Percentiles rank a stretch among this genome's conserved stretches.
Evolutionary conservation across 768 basidiomycete genomes (phyloP).

Genomic region (Chalciporus chontae): DNA sequence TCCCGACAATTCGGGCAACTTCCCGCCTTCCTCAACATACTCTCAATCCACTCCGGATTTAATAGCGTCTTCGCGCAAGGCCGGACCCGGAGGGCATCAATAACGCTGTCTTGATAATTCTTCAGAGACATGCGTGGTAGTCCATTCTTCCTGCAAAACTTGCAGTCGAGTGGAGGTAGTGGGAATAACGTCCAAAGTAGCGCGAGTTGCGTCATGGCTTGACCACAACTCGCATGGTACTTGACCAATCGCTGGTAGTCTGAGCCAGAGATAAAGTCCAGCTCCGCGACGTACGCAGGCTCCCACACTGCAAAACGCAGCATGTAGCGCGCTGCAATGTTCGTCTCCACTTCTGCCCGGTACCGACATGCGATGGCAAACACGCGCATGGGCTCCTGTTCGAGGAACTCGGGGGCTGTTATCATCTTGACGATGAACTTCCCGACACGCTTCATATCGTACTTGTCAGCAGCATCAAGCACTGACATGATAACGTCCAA

Average conservation of each 20-base stretch:
- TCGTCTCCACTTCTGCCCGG: conserved; percentile 32
- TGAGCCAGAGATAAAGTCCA: conserved; percentile 36
- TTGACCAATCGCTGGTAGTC: conserved; percentile 36
- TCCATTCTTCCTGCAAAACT: conserved; percentile 34
- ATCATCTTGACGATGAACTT: conserved; percentile 32
- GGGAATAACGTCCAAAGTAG: conserved; percentile 32
- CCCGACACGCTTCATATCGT: conserved; percentile 46
- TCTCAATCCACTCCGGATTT: conserved; percentile 31
- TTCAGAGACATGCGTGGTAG: conserved; percentile 30
- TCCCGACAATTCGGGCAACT: conserved; percentile 29
- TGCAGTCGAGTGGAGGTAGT: conserved; percentile 31
- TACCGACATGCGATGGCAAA: conserved; percentile 38
- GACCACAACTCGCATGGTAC: conserved; percentile 33
- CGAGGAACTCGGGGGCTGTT: conserved; percentile 29
- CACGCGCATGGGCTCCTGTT: conserved; percentile 35
- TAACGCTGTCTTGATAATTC: conserved; percentile 32
- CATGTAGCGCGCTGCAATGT: conserved; percentile 36
- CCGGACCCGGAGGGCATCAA: conserved; percentile 30
- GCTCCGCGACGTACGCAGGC: conserved; percentile 31
- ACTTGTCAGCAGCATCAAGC: conserved; percentile 46
- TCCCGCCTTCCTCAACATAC: conserved; percentile 28
- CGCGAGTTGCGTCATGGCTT: conserved; percentile 32
- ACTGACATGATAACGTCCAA: conserved; percentile 41
- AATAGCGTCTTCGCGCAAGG: conserved; percentile 30
- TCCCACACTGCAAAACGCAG: conserved; percentile 34